Evolutionary conservation across 371 early-diverging fungal species (phyloP).

Genomic region (Smittium mucronatum): DNA sequence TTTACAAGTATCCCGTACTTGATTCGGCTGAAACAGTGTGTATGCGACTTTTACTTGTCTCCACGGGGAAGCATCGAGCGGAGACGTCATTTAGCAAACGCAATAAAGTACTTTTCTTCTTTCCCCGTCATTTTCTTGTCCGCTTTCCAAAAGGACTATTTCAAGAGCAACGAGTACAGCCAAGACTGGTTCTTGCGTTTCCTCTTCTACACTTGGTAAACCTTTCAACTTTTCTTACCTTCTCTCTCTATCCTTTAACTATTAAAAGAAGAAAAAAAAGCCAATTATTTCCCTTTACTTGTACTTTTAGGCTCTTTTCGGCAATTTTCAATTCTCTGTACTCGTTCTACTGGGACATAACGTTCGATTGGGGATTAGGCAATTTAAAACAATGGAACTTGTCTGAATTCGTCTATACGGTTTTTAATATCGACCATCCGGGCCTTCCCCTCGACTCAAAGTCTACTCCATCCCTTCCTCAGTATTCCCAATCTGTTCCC

Average conservation of each 20-base stretch:
- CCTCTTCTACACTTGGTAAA: constrained; percentile 8
- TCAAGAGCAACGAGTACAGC: constrained; percentile 13
- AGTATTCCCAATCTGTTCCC: background rate
- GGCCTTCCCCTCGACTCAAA: background rate
- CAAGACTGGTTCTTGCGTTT: constrained; percentile 4
- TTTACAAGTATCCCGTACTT: constrained; percentile 48
- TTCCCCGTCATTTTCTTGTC: constrained; percentile 74
- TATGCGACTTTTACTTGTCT: constrained; percentile 23
- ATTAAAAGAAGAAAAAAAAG: too few relatives aligned
- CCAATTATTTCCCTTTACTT: too few relatives aligned
- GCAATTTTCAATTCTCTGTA: constrained; percentile 76
- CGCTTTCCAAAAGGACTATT: constrained; percentile 44
- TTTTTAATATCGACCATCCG: background rate
- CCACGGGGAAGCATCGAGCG: constrained; percentile 17
- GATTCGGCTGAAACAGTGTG: constrained; percentile 67
- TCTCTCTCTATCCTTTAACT: constrained; percentile 18
- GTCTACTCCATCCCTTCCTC: background rate
- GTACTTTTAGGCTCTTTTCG: constrained; percentile 23
- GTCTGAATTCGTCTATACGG: constrained; percentile 16
- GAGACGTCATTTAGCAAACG: constrained; percentile 66
- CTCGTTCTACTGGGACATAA: constrained; percentile 90
- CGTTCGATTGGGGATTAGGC: constrained; percentile 78
- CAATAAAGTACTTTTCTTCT: constrained; percentile 69
- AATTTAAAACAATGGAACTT: constrained; percentile 21
- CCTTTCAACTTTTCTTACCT: background rate